Percentiles rank a stretch among this genome's conserved stretches.
phyloP scores from a whole-genome alignment of 371 early-diverging fungal genomes.

The Syncephalastrum monosporum region DNA sequence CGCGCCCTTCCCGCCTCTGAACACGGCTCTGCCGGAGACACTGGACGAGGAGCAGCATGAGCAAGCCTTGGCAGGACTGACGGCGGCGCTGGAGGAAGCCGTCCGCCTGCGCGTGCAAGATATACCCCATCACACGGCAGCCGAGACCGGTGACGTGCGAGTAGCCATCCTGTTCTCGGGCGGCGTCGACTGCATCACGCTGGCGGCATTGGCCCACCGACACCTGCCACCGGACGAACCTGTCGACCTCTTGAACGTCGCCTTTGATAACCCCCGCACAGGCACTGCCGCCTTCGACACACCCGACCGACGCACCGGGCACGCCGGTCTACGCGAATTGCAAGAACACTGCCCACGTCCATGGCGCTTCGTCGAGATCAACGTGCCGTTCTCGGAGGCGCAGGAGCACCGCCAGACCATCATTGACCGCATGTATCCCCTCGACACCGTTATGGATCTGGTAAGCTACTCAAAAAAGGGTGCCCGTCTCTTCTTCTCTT shows the following conservation, averaged over 20 bases:
- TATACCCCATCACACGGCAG: constrained; percentile 51
- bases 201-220: constrained; percentile 78
- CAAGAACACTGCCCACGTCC: background rate
- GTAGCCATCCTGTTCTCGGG: constrained; percentile 92
- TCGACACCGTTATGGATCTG: constrained; percentile 93
- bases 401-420: constrained; percentile 56
- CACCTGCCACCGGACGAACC: constrained; percentile 69
- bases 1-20: constrained; percentile 55
- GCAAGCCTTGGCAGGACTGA: constrained; percentile 33
- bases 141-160: constrained; percentile 38
- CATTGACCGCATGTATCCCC: constrained; percentile 73
- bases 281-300: constrained; percentile 63
- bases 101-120: constrained; percentile 56
- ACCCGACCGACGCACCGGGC: constrained; percentile 89
- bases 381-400: constrained; percentile 81
- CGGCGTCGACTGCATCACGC: constrained; percentile 87
- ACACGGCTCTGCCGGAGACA: constrained; percentile 14
- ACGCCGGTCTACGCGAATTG: constrained; percentile 47
- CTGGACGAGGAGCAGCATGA: constrained; percentile 23
- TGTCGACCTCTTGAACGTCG: constrained; percentile 94
- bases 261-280: constrained; percentile 91
- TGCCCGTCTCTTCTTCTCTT: background rate
- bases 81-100: constrained; percentile 47
- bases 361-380: constrained; percentile 90
- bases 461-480: constrained; percentile 26